Evolutionary conservation across 1,139 yeast species (phyloP), one percentile per base, ranked within the genome.

Genomic region (Zygosaccharomyces pseudobailii): DNA sequence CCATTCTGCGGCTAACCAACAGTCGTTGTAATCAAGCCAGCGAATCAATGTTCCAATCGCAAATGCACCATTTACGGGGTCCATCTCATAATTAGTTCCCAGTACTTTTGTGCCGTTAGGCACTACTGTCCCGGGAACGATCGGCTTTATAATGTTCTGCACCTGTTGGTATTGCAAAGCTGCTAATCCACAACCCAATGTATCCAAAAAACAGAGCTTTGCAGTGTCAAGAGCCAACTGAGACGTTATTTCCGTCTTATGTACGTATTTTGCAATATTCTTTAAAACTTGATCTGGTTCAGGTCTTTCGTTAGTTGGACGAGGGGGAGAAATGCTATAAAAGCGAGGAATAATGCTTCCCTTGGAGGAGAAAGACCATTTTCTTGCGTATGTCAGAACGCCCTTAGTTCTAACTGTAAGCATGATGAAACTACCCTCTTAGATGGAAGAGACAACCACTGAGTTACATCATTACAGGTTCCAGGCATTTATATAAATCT

Each of bases 1-100:
- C 83, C 84, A 78, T 60, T 78, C 84, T 27, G 82, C 82, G 45
- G 84, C 84, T 37, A 79, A 64, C 83, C 82, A 79, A 62, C 82
- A 78, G 61, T 78, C 83, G 54, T 78, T 78, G 66, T 72, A 78
- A 54, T 78, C 84, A 49, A 78, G 66, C 83, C 83, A 78, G 51
- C 84, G 70, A 54, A 78, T 76, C 52, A 74, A 63, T 20, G 82
- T 74, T 8, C 83, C 82, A 50, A 77, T 74, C 41, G 78, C 68
- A 63, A 78, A 78, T 23, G 83, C 82, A 38, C 79, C 83, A 46
- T 77, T 71, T 36, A 78, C 69, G 10, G 84, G 83, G 58, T 79
- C 83, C 55, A 75, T 64, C 53, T 68, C 71, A 55, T 73, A 69
- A 39, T 61, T 51, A 2, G 84, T 79, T 32, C 84, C 83, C 31